Base-by-base conservation (phyloP, 1,284 basidiomycete genomes). In the Exobasidium rhododendri region DNA sequence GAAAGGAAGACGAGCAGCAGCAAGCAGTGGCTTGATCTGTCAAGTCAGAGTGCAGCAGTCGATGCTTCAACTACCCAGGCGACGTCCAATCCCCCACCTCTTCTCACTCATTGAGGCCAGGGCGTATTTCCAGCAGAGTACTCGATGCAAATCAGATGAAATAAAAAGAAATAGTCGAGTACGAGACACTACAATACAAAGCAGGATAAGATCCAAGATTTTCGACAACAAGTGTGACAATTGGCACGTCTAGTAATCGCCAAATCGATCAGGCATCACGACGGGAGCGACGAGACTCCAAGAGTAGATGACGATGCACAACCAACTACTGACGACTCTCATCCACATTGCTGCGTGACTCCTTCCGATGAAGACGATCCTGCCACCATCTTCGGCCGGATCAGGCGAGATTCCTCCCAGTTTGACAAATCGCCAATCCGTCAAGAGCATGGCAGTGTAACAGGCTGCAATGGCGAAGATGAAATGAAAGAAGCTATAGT, bases 271-370 rank as follows among this genome's bases (percentile, higher is more conserved):
- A 20, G 73, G 73, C 24, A 75, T 93, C 83, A 96, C 64, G 31
- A 92, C 89, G 0, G 94, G 94, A 10, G 92, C 94, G 47, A 96
- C 74, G 2, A 81, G 63, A 28, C 80, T 81, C 68, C 72, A 67
- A 4, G 46, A 62, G 32, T 75, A 77, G 17, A 75, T 67, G 53
- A 58, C 44, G 26, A 70, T 70, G 62, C 74, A 78, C 11, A 71
- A 56, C 70, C 94, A 99, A 72, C 90, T 90, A 52, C 91, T 94
- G 35, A 97, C 89, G 50, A 97, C 86, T 4, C 96, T 85, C 91
- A 97, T 97, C 94, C 96, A 98, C 94, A 99, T 98, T 2, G 94
- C 92, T 3, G 91, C 89, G 77, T 93, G 90, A 10, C 92, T 94
- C 52, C 92, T 87, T 24, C 94, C 94, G 62, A 98, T 97, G 81